These are phyloP conservation scores for Fusarium domesticum DNA, from an alignment of 2,329 filamentous ascomycete genomes.

Conservation along the genomic window DNA sequence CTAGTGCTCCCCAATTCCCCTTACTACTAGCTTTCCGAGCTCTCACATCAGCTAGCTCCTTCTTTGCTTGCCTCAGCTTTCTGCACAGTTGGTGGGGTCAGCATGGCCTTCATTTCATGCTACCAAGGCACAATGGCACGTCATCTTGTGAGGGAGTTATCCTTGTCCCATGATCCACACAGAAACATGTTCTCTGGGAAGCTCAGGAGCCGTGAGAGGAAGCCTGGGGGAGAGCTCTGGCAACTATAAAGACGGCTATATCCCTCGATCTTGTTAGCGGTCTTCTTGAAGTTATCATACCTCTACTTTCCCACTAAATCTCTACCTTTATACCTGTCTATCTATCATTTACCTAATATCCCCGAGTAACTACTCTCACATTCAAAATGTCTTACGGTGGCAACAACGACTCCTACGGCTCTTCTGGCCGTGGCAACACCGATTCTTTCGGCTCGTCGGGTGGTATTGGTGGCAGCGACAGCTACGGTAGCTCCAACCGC, in stretches of 20 bases:
- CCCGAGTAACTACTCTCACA: constrained; percentile 3
- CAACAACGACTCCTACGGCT: constrained; percentile 36
- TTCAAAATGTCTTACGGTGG: constrained; percentile 47
- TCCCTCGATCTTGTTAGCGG: constrained; percentile 3
- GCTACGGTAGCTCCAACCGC: constrained; percentile 23
- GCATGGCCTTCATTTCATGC: constrained; percentile 8
- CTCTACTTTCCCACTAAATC: background rate
- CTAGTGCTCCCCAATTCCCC: background rate
- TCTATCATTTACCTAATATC: constrained; percentile 1
- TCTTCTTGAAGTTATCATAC: background rate
- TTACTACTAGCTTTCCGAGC: background rate
- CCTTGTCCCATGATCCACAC: constrained; percentile 14
- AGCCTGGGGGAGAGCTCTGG: constrained; percentile 11
- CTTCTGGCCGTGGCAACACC: background rate
- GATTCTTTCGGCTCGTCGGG: constrained; percentile 5
- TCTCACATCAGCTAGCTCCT: background rate
- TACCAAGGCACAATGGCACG: constrained; percentile 22
- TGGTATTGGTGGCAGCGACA: constrained; percentile 33
- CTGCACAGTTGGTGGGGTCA: no score
- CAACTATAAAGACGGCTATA: constrained; percentile 20
- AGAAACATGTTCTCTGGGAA: constrained; percentile 5
- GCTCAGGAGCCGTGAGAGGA: constrained; percentile 6
- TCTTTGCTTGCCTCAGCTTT: constrained; percentile 1
- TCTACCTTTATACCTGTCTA: background rate
- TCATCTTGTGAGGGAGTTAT: constrained; percentile 17